A percentile compares a stretch with the other conserved stretches of the same genome.
These are phyloP conservation scores for Backusella morwellensis DNA, from an alignment of 192 early-diverging fungal species.

Conservation along the genomic window DNA sequence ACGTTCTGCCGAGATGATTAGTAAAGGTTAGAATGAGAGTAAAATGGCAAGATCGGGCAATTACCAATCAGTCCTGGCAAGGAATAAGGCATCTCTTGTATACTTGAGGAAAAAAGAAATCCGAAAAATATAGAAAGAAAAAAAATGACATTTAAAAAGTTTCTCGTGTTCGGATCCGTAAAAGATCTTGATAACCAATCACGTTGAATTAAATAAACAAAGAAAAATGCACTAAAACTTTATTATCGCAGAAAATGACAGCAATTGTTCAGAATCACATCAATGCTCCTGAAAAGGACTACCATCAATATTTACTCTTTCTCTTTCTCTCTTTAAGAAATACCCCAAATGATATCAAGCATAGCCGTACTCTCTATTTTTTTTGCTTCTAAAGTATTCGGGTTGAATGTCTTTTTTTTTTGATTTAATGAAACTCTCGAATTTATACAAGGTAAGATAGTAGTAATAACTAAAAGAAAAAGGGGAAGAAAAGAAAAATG, in stretches of 20 bases:
- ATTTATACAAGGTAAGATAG: not conserved
- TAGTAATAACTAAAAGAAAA: not conserved
- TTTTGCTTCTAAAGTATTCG: not conserved
- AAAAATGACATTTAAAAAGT: constrained; percentile 5
- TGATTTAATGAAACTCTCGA: constrained; percentile 4
- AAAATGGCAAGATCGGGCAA: not conserved
- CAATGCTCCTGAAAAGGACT: not conserved
- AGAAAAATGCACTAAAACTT: not conserved
- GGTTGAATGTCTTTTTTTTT: not conserved
- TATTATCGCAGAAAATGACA: not conserved
- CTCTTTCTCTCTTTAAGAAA: not conserved
- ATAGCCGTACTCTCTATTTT: not conserved
- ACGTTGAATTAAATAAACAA: not conserved
- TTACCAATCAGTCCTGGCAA: not conserved
- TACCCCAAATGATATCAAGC: not conserved
- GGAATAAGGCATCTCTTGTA: not conserved
- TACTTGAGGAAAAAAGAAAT: not conserved
- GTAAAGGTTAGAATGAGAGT: not conserved
- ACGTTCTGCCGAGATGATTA: constrained; percentile 25
- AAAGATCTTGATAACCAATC: not conserved
- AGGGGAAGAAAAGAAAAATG: not conserved
- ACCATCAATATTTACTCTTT: not conserved
- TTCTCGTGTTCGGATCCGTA: not conserved
- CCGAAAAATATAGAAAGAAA: constrained; percentile 1
- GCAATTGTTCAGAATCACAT: not conserved